phyloP scores from a whole-genome alignment of 306 rosid species.

The Datisca glomerata region DNA sequence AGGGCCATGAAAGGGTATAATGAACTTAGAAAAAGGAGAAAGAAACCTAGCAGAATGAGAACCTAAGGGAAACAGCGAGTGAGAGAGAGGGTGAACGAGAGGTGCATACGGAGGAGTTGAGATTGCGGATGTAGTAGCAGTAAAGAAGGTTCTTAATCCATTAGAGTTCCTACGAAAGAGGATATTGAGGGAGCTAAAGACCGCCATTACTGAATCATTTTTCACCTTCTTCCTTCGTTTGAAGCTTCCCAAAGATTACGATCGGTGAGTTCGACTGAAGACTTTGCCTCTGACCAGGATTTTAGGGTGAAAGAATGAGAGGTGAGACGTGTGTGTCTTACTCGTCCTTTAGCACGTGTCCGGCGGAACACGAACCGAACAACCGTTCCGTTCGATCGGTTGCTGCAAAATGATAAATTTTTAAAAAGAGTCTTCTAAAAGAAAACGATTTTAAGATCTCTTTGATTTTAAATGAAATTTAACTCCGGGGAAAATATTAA shows the following conservation, averaged over 20 bases:
- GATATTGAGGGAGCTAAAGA: conserved; percentile 34
- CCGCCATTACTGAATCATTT: conserved; percentile 37
- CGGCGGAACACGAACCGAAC: too few species aligned
- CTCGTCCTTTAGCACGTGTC: too few species aligned
- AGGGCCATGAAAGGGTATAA: conserved; percentile 41
- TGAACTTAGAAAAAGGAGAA: conserved; percentile 36
- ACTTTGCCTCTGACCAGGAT: neutral
- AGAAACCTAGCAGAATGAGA: conserved; percentile 22
- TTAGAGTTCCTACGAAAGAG: conserved; percentile 15
- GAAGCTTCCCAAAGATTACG: neutral
- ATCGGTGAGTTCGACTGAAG: neutral
- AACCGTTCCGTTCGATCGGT: too few species aligned
- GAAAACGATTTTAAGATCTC: too few species aligned
- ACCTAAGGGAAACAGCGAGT: conserved; percentile 24
- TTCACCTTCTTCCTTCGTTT: conserved; percentile 3
- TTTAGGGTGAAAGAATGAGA: too few species aligned
- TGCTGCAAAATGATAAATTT: too few species aligned
- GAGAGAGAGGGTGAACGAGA: conserved; percentile 1
- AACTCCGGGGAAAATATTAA: too few species aligned
- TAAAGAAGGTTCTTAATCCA: conserved; percentile 35
- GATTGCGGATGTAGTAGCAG: conserved; percentile 23
- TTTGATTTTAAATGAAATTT: too few species aligned
- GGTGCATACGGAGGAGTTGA: conserved; percentile 16
- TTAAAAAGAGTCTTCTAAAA: too few species aligned
- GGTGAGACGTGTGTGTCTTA: too few species aligned